Evolutionary conservation across 2,329 filamentous ascomycete genomes (phyloP).

Genomic region (Fusarium sp.): DNA sequence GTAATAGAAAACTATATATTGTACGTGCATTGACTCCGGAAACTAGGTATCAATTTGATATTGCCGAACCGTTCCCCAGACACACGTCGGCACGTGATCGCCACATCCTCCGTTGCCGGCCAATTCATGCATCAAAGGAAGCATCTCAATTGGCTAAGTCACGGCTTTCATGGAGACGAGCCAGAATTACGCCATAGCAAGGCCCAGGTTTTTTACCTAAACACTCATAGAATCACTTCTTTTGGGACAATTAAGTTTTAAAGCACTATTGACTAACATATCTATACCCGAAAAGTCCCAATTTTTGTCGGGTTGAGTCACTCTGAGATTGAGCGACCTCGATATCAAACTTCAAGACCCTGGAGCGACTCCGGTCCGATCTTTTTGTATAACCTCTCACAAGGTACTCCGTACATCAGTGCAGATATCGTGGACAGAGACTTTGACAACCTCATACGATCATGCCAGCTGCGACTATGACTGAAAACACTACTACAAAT

Average conservation of each 20-base stretch:
- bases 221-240: conserved; percentile 31
- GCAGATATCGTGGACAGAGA: neutral
- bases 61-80: neutral
- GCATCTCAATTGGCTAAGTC: conserved; percentile 40
- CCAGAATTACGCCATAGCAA: conserved; percentile 43
- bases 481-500: conserved; percentile 31
- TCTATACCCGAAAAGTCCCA: conserved; percentile 22
- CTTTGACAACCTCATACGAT: neutral
- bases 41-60: neutral
- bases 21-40: neutral
- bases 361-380: conserved; percentile 20
- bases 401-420: neutral
- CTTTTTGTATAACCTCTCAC: conserved; percentile 18
- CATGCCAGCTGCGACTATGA: conserved; percentile 37
- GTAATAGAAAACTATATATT: neutral
- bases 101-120: conserved; percentile 33
- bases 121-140: conserved; percentile 6
- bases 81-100: conserved; percentile 24
- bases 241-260: conserved; percentile 18
- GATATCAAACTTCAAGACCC: conserved; percentile 12
- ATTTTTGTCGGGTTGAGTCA: conserved; percentile 13
- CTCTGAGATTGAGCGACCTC: conserved; percentile 1
- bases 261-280: conserved; percentile 16
- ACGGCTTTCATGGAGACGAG: conserved; percentile 23
- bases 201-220: conserved; percentile 29